Evolutionary conservation across 2,329 filamentous ascomycete species (phyloP).

Genomic region (Diaporthe citri): DNA sequence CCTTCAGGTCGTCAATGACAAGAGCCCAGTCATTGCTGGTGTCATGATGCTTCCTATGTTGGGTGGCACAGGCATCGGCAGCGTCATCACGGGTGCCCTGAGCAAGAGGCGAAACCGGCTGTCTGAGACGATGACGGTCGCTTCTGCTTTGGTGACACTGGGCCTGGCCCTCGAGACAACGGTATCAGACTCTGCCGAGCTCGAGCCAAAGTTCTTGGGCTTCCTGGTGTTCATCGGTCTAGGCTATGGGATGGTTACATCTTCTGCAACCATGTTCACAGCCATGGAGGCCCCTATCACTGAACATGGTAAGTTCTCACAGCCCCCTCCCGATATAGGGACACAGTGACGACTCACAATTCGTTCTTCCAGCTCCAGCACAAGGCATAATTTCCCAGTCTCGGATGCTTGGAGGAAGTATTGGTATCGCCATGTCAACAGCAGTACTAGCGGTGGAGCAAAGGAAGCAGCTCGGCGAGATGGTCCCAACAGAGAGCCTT

Average conservation of each 20-base stretch:
- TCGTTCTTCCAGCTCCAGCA: slow-evolving; percentile 55
- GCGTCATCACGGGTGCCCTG: slow-evolving; percentile 55
- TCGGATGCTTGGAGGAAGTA: slow-evolving; percentile 65
- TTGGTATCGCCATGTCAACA: slow-evolving; percentile 67
- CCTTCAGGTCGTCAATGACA: slow-evolving; percentile 63
- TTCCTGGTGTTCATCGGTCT: slow-evolving; percentile 65
- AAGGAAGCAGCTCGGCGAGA: slow-evolving; percentile 47
- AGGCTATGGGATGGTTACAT: slow-evolving; percentile 63
- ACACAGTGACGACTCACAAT: slow-evolving; percentile 38
- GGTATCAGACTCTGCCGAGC: slow-evolving; percentile 47
- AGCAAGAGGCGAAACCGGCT: slow-evolving; percentile 57
- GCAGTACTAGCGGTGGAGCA: slow-evolving; percentile 56
- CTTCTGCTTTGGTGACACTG: slow-evolving; percentile 57
- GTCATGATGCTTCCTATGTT: slow-evolving; percentile 68
- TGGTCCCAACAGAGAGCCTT: slow-evolving; percentile 37
- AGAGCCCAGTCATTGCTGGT: slow-evolving; percentile 60
- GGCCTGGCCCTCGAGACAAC: slow-evolving; percentile 63
- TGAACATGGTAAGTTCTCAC: slow-evolving; percentile 58
- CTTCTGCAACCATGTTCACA: slow-evolving; percentile 61
- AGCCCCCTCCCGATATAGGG: not conserved
- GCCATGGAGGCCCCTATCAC: slow-evolving; percentile 55
- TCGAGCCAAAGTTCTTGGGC: slow-evolving; percentile 61
- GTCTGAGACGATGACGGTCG: slow-evolving; percentile 58
- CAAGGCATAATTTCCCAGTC: slow-evolving; percentile 66
- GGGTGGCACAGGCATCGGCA: slow-evolving; percentile 61